These are phyloP conservation scores for Multifurca ochricompacta DNA, from an alignment of 768 basidiomycete genomes.

Conservation along the genomic window DNA sequence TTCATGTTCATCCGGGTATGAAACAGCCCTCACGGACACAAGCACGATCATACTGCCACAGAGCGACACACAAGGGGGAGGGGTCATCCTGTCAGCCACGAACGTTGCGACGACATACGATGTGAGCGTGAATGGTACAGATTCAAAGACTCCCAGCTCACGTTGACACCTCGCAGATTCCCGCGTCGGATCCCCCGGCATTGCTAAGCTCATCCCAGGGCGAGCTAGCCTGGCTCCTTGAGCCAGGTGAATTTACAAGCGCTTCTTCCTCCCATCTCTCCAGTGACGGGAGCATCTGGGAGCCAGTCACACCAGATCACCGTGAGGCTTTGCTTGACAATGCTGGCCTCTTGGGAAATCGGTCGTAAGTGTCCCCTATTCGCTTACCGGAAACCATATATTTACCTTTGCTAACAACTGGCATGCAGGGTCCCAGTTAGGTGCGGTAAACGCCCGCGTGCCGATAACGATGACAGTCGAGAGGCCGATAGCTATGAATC, in stretches of 20 bases:
- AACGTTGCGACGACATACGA: neutral
- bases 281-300: neutral
- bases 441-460: neutral
- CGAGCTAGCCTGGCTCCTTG: neutral
- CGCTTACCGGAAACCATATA: neutral
- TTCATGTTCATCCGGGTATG: no score
- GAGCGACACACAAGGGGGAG: no score
- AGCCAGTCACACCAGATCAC: neutral
- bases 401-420: neutral
- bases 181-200: neutral
- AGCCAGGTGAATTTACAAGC: no score
- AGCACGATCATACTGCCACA: no score
- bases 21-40: no score
- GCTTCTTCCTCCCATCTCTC: neutral
- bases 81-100: no score
- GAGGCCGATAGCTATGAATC: no score
- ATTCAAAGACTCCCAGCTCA: neutral
- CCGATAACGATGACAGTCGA: no score
- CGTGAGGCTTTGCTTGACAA: neutral
- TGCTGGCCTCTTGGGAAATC: neutral
- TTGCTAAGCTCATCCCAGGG: no score
- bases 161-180: neutral
- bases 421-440: neutral
- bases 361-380: neutral
- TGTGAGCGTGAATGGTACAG: neutral